Evolutionary conservation across 768 basidiomycete genomes (phyloP), one percentile per base, ranked within the genome.

Genomic region (Pisolithus tinctorius): DNA sequence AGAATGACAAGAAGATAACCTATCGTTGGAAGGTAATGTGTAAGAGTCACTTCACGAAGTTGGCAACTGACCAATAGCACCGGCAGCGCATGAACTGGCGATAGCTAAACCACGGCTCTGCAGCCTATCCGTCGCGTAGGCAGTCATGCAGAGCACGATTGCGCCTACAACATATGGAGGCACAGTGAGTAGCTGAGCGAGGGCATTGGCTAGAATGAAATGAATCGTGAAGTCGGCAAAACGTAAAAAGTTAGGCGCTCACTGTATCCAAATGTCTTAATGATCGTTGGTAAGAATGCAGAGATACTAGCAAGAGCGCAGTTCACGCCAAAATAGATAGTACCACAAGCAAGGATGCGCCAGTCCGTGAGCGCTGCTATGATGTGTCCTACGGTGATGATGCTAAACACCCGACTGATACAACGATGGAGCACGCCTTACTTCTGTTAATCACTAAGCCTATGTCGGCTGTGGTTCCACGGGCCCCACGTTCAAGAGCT

Each of bases 231-330:
- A 11, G 27, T 9, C 34, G 20, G 56, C 29, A n/a, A 16, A 3
- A 29, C n/a, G 23, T 26, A 13, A 34, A 34, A 17, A 27, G 14
- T 30, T 49, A 41, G 10, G 30, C 26, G 70, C 86, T 44, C 50
- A 88, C 87, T 78, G 57, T 76, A 82, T 31, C 86, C 86, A 50
- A 90, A 81, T 0, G 83, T 86, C 40, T 72, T 74, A 41, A 92
- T 80, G 59, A 92, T 88, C 2, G 88, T 91, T 2, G 90, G 90
- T 49, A 93, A 69, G 70, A 93, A 93, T 0, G 88, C 87, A 23
- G 84, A 83, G 34, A 85, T 85, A 8, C 88, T 86, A n/a, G 86
- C 82, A 14, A 90, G 69, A 20, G 86, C 84, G 47, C 79, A 80
- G 59, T 89, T 89, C 46, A 87, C 68, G 29, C 85, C 86, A 60